Base-by-base conservation (phyloP, 176 grass and related monocot genomes). In the Thinopyrum elongatum region DNA sequence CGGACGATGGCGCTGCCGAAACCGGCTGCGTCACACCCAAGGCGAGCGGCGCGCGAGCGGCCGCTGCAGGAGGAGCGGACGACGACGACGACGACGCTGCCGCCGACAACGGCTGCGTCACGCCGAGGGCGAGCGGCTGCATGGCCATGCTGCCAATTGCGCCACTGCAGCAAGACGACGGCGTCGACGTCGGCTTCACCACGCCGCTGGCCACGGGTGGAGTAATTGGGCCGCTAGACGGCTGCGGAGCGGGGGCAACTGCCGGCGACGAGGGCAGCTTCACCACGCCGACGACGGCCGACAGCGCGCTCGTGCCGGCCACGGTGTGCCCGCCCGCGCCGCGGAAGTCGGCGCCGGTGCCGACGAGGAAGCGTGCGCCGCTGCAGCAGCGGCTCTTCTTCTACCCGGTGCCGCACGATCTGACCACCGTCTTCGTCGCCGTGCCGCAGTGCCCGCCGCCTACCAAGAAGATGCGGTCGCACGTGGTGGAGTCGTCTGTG, bases 251-350 rank as follows among this genome's bases (percentile, higher is more conserved):
- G 30, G 30, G 30, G 30, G 65, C 31, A 3, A 6, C 63, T 17
- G 66, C 31, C 3, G 59, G 17, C 34, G 58, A 58, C 14, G 26
- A 7, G 8, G 59, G 5, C 29, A 82, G 65, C 63, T 97, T 91
- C 79, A 82, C 39, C 31, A 98, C 95, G 13, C 95, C 95, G 15
- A 95, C 86, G 35, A 83, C 86, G 36, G 78, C 73, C 0, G 76
- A 83, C 4, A 78, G 83, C 65, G 25, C 69, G 13, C 63, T 93
- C 21, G 63, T 71, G 76, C 76, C 89, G 6, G 61, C 72, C 4
- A 58, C 62, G 22, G 86, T 84, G 72, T 94, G 93, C 80, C 95
- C 95, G 5, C 86, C 93, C 13, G 87, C 95, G 2, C 95, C 95
- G 3, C 80, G 91, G 80, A 98, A 93, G 82, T 77, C 85, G 59